A percentile compares a stretch with the other conserved stretches of the same genome.
phyloP scores from a whole-genome alignment of 768 basidiomycete genomes.

The Termitomyces sp. region DNA sequence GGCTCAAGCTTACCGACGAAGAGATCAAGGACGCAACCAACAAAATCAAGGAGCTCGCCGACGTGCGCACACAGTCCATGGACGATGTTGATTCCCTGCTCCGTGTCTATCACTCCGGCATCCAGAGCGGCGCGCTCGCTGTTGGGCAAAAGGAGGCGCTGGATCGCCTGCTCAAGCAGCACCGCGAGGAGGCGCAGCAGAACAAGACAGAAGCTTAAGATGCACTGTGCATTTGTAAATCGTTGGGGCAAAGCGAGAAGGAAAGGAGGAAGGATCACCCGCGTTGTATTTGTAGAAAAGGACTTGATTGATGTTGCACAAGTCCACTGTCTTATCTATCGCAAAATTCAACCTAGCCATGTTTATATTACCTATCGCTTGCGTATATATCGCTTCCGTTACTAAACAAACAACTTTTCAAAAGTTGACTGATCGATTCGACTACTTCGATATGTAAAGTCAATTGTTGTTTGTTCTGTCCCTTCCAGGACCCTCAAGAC shows the following conservation, averaged over 20 bases:
- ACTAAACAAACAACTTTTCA: neutral
- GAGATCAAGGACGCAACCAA: slow-evolving; percentile 98
- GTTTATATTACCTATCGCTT: neutral
- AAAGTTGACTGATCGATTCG: neutral
- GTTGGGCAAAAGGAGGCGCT: slow-evolving; percentile 94
- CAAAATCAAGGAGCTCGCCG: slow-evolving; percentile 99
- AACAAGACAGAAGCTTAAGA: slow-evolving; percentile 6
- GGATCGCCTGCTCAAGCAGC: slow-evolving; percentile 81
- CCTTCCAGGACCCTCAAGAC: too few relatives aligned
- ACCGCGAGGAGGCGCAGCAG: slow-evolving; percentile 39
- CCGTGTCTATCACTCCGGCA: slow-evolving; percentile 93
- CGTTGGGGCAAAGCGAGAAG: neutral
- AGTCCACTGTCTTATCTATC: slow-evolving; percentile 3
- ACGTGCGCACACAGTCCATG: slow-evolving; percentile 98
- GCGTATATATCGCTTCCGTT: neutral
- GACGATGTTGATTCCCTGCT: slow-evolving; percentile 98
- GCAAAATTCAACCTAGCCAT: slow-evolving; percentile 9
- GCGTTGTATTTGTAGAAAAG: slow-evolving; percentile 21
- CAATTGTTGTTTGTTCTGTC: too few relatives aligned
- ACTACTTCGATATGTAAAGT: too few relatives aligned
- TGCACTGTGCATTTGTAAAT: neutral
- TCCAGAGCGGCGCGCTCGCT: slow-evolving; percentile 86
- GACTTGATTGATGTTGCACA: slow-evolving; percentile 7
- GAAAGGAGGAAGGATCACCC: neutral
- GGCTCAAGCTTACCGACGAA: slow-evolving; percentile 85